These are phyloP conservation scores for Canavalia gladiata DNA, from an alignment of 306 rosid genomes.

Conservation along the genomic window DNA sequence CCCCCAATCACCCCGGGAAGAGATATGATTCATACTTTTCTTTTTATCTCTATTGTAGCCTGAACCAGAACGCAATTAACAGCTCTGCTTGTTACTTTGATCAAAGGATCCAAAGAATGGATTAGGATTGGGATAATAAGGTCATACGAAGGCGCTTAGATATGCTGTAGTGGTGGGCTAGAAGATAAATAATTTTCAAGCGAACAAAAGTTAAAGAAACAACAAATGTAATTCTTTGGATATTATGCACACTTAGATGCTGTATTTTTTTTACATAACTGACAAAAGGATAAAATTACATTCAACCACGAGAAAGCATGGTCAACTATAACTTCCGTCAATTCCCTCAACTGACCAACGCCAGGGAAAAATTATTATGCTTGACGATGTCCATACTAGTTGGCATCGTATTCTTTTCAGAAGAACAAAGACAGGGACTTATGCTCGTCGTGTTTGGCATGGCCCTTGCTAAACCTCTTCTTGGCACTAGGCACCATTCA, in stretches of 20 bases:
- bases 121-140: too few species aligned
- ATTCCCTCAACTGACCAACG: neutral
- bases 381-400: constrained; percentile 4
- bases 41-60: too few species aligned
- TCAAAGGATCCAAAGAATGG: too few species aligned
- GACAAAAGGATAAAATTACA: constrained; percentile 12
- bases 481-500: constrained; percentile 13
- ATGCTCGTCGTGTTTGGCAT: constrained; percentile 10
- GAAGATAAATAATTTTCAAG: too few species aligned
- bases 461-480: constrained; percentile 23
- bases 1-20: too few species aligned
- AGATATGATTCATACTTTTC: too few species aligned
- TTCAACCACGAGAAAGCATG: constrained; percentile 19
- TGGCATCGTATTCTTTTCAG: constrained; percentile 27
- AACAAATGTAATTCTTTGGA: too few species aligned
- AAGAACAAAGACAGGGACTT: neutral
- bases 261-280: constrained; percentile 21
- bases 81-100: too few species aligned
- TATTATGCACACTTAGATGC: neutral
- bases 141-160: too few species aligned
- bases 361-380: neutral
- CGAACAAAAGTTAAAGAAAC: too few species aligned
- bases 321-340: constrained; percentile 17
- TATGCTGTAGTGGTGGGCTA: too few species aligned
- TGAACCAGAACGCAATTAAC: too few species aligned